Conservation (phyloP, 371 early-diverging fungal species). For the Mucor velutinosus region DNA sequence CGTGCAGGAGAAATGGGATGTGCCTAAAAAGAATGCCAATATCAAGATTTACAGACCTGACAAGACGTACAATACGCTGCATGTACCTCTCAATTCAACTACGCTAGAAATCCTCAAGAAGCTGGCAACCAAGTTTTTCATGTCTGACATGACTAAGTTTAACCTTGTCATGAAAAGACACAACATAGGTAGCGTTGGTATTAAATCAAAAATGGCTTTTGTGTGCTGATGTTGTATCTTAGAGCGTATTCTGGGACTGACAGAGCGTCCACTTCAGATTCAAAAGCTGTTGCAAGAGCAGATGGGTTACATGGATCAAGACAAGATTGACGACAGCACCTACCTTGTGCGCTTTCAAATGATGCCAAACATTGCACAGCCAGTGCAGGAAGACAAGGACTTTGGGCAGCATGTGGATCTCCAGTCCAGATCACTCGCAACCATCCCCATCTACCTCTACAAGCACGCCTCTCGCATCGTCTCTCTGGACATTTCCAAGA, state of each 20-base stretch:
- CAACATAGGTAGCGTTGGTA: slow-evolving; percentile 54
- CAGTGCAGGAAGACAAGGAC: slow-evolving; percentile 38
- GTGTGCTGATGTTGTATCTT: neutral
- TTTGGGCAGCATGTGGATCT: slow-evolving; percentile 66
- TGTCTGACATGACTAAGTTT: slow-evolving; percentile 71
- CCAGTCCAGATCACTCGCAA: slow-evolving; percentile 65
- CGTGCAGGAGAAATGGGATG: slow-evolving; percentile 40
- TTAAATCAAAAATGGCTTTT: too few relatives aligned
- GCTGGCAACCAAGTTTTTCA: slow-evolving; percentile 76
- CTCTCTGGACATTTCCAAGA: slow-evolving; percentile 75
- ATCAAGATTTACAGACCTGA: slow-evolving; percentile 70
- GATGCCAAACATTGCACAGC: slow-evolving; percentile 63
- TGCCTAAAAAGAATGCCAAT: slow-evolving; percentile 43
- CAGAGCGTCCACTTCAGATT: slow-evolving; percentile 75
- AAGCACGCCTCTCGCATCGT: slow-evolving; percentile 65
- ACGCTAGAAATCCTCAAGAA: slow-evolving; percentile 70
- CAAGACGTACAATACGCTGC: slow-evolving; percentile 76
- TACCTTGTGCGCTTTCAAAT: slow-evolving; percentile 82
- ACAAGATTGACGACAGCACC: slow-evolving; percentile 75
- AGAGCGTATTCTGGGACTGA: slow-evolving; percentile 67
- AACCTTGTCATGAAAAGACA: slow-evolving; percentile 67
- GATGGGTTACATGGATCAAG: slow-evolving; percentile 79
- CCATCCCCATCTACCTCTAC: slow-evolving; percentile 79
- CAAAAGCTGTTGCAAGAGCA: slow-evolving; percentile 70
- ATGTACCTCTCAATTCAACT: slow-evolving; percentile 68